A percentile compares a stretch with the other conserved stretches of the same genome.
Evolutionary conservation across 2,329 filamentous ascomycete species (phyloP).

Genomic region (Diaporthe aspalathi): DNA sequence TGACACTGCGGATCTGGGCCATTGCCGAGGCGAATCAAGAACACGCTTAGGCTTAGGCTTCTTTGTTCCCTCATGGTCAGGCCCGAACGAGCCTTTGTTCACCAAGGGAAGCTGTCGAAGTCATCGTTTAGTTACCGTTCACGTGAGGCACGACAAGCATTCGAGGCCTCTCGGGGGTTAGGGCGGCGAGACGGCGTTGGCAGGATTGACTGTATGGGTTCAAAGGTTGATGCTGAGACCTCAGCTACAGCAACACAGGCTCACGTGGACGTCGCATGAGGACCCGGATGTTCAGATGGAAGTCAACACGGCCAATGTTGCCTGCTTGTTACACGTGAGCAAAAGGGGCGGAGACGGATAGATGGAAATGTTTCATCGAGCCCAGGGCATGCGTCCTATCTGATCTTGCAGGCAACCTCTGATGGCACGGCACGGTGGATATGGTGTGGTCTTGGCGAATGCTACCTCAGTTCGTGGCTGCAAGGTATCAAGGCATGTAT

Average conservation of each 20-base stretch:
- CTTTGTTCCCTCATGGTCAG: background rate
- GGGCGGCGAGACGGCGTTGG: background rate
- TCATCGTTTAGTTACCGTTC: background rate
- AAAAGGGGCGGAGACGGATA: background rate
- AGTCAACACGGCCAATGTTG: background rate
- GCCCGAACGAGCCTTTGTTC: background rate
- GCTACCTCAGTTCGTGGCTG: constrained; percentile 13
- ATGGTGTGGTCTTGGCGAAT: constrained; percentile 1
- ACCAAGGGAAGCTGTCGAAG: background rate
- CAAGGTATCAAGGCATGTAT: background rate
- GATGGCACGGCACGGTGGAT: constrained; percentile 20
- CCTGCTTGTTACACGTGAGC: background rate
- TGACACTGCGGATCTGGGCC: background rate
- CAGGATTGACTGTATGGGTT: background rate
- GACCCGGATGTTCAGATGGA: background rate
- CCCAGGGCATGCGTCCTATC: background rate
- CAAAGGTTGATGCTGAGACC: background rate
- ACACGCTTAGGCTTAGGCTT: background rate
- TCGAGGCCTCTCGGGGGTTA: too few relatives aligned
- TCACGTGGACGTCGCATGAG: background rate
- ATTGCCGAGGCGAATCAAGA: background rate
- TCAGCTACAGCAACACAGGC: background rate
- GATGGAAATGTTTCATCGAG: constrained; percentile 14
- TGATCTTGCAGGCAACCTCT: background rate
- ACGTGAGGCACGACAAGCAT: too few relatives aligned